Conservation (phyloP, 257 asterid species). For the Przewalskia tangutica region DNA sequence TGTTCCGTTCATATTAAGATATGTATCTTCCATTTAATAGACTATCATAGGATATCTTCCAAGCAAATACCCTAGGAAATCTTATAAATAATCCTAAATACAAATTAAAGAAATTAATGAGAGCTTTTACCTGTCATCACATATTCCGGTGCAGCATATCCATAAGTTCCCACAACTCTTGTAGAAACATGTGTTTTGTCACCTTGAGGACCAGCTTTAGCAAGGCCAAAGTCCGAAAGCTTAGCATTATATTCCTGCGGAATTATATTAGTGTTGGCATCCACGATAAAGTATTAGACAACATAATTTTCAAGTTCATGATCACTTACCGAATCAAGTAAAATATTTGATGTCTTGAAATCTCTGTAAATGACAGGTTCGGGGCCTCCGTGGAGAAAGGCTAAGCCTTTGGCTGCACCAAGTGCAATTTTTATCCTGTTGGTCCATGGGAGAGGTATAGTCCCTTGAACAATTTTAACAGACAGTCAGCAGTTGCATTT, state of each 20-base stretch:
- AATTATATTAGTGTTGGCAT: not conserved
- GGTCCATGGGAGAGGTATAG: slow-evolving; percentile 91
- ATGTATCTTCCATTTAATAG: too few species aligned
- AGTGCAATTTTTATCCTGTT: slow-evolving; percentile 82
- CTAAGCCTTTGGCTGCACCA: slow-evolving; percentile 94
- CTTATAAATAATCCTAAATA: too few species aligned
- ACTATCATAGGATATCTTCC: too few species aligned
- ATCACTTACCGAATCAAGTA: slow-evolving; percentile 68
- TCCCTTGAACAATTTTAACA: slow-evolving; percentile 50
- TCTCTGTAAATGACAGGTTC: slow-evolving; percentile 90
- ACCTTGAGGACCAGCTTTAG: slow-evolving; percentile 96
- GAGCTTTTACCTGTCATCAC: slow-evolving; percentile 81
- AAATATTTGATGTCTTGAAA: slow-evolving; percentile 91
- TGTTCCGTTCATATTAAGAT: not conserved
- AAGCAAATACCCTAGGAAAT: too few species aligned
- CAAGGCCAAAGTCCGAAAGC: slow-evolving; percentile 93
- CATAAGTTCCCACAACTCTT: slow-evolving; percentile 81
- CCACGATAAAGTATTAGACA: not conserved
- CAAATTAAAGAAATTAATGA: too few species aligned
- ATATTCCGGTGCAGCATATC: slow-evolving; percentile 95
- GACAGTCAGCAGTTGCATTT: not conserved
- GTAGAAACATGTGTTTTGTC: slow-evolving; percentile 95
- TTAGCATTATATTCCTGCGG: slow-evolving; percentile 80
- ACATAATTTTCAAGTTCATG: not conserved
- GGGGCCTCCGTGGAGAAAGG: slow-evolving; percentile 78